These are phyloP conservation scores for Dacryopinax primogenitus DNA, from an alignment of 768 basidiomycete genomes.

Conservation along the genomic window DNA sequence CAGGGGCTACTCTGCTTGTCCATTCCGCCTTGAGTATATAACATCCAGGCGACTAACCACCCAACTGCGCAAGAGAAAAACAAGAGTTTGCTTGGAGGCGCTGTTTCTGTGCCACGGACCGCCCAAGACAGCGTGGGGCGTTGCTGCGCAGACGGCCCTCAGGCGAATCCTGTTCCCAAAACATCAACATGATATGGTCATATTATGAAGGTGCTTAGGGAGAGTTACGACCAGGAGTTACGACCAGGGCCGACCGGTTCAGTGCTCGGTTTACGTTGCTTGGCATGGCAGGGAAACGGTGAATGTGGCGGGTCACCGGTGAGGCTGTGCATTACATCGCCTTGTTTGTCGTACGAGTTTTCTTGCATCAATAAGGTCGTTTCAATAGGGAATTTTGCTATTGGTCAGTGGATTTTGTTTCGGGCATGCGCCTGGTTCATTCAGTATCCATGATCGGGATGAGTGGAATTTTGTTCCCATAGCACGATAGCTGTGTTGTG, in stretches of 20 bases:
- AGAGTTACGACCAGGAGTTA: no score
- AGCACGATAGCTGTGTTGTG: background rate
- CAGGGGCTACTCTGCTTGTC: background rate
- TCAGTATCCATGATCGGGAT: background rate
- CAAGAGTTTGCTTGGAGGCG: background rate
- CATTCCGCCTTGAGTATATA: background rate
- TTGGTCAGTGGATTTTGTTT: background rate
- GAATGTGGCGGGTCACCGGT: background rate
- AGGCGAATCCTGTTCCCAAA: background rate
- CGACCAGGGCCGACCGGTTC: background rate
- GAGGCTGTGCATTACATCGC: conserved; percentile 5
- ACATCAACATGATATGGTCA: conserved; percentile 8
- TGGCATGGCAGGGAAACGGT: background rate
- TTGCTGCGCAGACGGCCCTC: background rate
- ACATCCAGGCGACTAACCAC: background rate
- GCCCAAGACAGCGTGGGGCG: background rate
- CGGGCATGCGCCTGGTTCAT: background rate
- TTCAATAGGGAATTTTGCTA: background rate
- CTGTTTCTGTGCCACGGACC: background rate
- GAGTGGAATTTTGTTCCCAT: background rate
- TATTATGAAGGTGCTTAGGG: background rate
- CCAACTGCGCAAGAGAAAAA: background rate
- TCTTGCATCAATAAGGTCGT: background rate
- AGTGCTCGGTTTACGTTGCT: conserved; percentile 1
- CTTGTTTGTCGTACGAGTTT: conserved; percentile 3